Base-by-base conservation (phyloP, 192 early-diverging fungal species). In the Coemansia sp. region DNA sequence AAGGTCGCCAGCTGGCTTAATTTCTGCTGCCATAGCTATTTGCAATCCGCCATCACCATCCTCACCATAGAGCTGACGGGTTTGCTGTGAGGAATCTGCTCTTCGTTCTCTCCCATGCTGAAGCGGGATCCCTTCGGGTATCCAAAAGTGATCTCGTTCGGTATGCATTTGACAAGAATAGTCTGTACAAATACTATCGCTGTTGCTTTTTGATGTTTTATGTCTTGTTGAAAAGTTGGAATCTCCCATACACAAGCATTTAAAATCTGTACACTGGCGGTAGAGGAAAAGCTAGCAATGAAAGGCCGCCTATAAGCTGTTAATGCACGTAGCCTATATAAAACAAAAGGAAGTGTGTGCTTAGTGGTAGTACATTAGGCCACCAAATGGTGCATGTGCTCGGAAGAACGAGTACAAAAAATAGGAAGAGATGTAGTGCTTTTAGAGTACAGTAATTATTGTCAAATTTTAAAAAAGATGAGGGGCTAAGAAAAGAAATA, bases 141-240 rank as follows among this genome's bases (percentile, higher is more conserved):
- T 22, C 75, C 75, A 78, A 62, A 62, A 78, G 63, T 72, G 69
- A 47, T 72, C 70, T 49, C 61, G 69, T 57, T 72, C 75, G 24
- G 47, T 62, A 47, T 69, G 68, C 65, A 67, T 67, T 51, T 60
- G 41, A 25, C 41, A 14, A 44, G 38, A 44, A 44, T 14, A 14
- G 38, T 16, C 38, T 14, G 12, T 16, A 16, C 38, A 16, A 44
- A 16, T 44, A 16, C 12, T 16, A 16, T 44, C 38, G 8, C 14
- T 44, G 38, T 14, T 44, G 3, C 12, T 3, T 14, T 44, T 44
- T 44, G 38, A 9, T 44, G 38, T 44, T 44, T 44, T 9, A 44
- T 44, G 38, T 0, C 12, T 16, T 44, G 12, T 44, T 44, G 38
- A 44, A 44, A 16, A 16, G 38, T 44, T 44, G 38, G 38, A 44